Percentiles rank a stretch among this genome's conserved stretches.
These are phyloP conservation scores for Calonectria montana DNA, from an alignment of 2,329 filamentous ascomycete species.

Conservation along the genomic window DNA sequence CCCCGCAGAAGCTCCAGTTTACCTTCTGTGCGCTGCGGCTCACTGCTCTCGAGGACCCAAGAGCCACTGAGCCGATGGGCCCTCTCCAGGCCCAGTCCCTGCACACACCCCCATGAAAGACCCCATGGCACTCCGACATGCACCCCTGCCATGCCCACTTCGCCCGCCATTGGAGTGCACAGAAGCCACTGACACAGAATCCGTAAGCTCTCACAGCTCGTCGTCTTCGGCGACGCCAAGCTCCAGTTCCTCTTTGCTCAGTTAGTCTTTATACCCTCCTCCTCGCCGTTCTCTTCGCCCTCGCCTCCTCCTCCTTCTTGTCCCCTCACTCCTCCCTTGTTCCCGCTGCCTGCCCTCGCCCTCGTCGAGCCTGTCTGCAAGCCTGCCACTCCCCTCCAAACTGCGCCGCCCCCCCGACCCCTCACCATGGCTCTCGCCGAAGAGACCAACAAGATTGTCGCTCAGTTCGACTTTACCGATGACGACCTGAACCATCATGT, in stretches of 20 bases:
- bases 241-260: constrained; percentile 47
- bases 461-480: constrained; percentile 86
- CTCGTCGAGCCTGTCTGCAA: constrained; percentile 63
- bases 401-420: constrained; percentile 65
- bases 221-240: constrained; percentile 63
- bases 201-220: constrained; percentile 61
- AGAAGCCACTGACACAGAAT: constrained; percentile 45
- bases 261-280: constrained; percentile 41
- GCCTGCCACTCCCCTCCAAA: constrained; percentile 66
- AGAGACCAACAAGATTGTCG: constrained; percentile 83
- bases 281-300: constrained; percentile 34
- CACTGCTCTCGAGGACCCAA: constrained; percentile 5
- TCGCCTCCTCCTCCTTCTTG: constrained; percentile 34
- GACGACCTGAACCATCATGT: constrained; percentile 84
- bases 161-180: constrained; percentile 37
- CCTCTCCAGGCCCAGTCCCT: constrained; percentile 19
- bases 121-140: constrained; percentile 27
- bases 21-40: neutral
- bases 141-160: constrained; percentile 27
- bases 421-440: constrained; percentile 72
- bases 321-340: constrained; percentile 42
- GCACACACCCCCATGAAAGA: constrained; percentile 15
- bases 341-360: constrained; percentile 46
- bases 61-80: constrained; percentile 10
- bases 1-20: constrained; percentile 34